Conservation (phyloP, 2,329 filamentous ascomycete genomes). For the Fonsecaea pedrosoi region DNA sequence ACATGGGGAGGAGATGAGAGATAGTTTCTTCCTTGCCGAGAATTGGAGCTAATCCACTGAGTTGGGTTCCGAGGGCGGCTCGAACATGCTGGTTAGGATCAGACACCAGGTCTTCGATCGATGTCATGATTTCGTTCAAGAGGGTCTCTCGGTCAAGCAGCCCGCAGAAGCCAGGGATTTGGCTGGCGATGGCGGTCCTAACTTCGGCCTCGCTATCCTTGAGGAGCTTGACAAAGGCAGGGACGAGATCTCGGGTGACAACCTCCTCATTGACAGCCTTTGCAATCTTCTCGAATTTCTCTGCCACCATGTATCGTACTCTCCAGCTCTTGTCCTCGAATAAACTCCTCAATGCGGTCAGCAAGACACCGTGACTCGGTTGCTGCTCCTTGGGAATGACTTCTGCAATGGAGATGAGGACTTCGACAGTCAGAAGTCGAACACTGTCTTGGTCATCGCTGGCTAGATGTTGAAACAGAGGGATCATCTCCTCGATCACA, state of each 20-base stretch:
- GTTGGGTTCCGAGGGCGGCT: slow-evolving; percentile 92
- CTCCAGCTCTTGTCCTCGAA: slow-evolving; percentile 99
- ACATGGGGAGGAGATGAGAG: slow-evolving; percentile 96
- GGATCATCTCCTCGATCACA: slow-evolving; percentile 98
- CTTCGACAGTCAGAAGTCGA: slow-evolving; percentile 91
- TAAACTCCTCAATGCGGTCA: slow-evolving; percentile 86
- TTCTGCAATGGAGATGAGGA: slow-evolving; percentile 94
- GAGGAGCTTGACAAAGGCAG: slow-evolving; percentile 94
- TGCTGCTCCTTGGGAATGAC: slow-evolving; percentile 98
- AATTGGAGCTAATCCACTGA: slow-evolving; percentile 94
- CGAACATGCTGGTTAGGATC: slow-evolving; percentile 97
- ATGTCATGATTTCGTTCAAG: slow-evolving; percentile 94
- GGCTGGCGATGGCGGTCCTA: slow-evolving; percentile 92
- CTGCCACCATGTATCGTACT: slow-evolving; percentile 98
- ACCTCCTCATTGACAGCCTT: slow-evolving; percentile 99
- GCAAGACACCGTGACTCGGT: slow-evolving; percentile 88
- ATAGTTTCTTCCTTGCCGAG: slow-evolving; percentile 99
- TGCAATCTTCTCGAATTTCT: slow-evolving; percentile 98
- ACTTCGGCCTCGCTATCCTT: slow-evolving; percentile 99
- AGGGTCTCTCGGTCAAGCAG: slow-evolving; percentile 86
- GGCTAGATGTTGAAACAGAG: slow-evolving; percentile 95
- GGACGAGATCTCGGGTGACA: slow-evolving; percentile 89
- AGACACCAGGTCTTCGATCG: slow-evolving; percentile 92
- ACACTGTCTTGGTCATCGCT: slow-evolving; percentile 98
- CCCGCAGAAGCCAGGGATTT: slow-evolving; percentile 95